phyloP scores from a whole-genome alignment of 2,329 filamentous ascomycete species.

The Alternaria ethzedia region DNA sequence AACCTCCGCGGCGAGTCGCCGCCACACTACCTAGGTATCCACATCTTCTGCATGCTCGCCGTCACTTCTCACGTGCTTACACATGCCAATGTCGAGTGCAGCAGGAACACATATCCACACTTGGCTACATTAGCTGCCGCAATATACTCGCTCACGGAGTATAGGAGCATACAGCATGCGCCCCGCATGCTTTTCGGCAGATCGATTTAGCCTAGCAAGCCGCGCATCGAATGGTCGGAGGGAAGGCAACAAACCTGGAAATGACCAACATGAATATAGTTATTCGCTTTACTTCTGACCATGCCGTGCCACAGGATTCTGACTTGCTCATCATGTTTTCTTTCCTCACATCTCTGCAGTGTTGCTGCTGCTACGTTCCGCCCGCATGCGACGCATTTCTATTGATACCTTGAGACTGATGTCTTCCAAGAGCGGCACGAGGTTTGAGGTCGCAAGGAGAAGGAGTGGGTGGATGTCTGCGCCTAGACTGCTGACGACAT shows the following conservation, averaged over 20 bases:
- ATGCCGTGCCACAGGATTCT: background rate
- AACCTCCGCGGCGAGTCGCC: conserved; percentile 31
- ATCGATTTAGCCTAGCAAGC: conserved; percentile 38
- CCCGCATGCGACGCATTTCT: conserved; percentile 36
- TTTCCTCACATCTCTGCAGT: background rate
- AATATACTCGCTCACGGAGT: background rate
- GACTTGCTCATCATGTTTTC: background rate
- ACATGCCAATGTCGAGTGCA: background rate
- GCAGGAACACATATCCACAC: background rate
- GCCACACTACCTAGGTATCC: conserved; percentile 16
- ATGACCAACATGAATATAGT: conserved; percentile 31
- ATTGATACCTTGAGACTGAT: conserved; percentile 38
- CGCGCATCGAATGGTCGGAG: background rate
- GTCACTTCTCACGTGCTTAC: conserved; percentile 19
- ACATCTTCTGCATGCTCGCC: conserved; percentile 1
- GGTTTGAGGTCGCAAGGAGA: conserved; percentile 26
- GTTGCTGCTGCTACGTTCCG: background rate
- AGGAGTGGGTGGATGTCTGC: conserved; percentile 27
- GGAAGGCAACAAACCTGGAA: background rate
- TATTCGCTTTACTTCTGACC: conserved; percentile 11
- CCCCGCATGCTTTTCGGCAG: conserved; percentile 26
- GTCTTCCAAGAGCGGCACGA: conserved; percentile 19
- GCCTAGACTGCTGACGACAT: conserved; percentile 33
- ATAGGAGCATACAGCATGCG: conserved; percentile 9
- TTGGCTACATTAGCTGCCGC: background rate